Base-by-base conservation (phyloP, 495 filamentous ascomycete genomes). In the Penicillium lagena region DNA sequence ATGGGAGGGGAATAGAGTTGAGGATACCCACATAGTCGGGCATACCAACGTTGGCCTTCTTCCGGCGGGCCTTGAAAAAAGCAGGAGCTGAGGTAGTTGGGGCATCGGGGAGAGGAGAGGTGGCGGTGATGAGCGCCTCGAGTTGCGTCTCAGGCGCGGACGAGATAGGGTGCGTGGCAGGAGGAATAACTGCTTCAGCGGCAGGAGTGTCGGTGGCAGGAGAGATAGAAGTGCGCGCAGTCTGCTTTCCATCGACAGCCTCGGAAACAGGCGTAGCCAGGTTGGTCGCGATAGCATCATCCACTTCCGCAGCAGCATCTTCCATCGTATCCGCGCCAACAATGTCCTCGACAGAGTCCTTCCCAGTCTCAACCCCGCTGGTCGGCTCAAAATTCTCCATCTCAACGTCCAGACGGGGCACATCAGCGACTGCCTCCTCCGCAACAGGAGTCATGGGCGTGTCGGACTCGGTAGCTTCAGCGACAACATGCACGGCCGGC, bases 371-470 rank as follows among this genome's bases (percentile, higher is more conserved):
- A 9, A 34, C 13, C 15, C 15, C 43, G 31, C 30, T 50, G 27
- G 39, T 38, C 13, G 37, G n/a, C 12, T 39, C 38, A 29, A 28
- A 36, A 22, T 22, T 22, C 22, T 22, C 22, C 22, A 22, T 22
- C 11, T 35, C 39, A 22, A 29, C 22, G 35, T 58, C 52, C 10
- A 35, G 7, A 35, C 40, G 45, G n/a, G 43, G 12, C 28, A 37
- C 29, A 32, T 40, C 46, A 9, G 41, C 28, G 27, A 45, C 46
- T 12, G 42, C 39, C 17, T 55, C 51, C 38, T 56, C 50, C 12
- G 45, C 50, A n/a, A 41, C 37, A 2, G 46, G 53, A 8, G 53
- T 51, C 13, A 52, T 48, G 17, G 49, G 48, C 27, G 42, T 52
- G 10, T 42, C 49, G 22, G 46, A 41, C 13, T 42, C 39, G 29